Evolutionary conservation across 371 early-diverging fungal genomes (phyloP).

Genomic region (Umbelopsis sp.): DNA sequence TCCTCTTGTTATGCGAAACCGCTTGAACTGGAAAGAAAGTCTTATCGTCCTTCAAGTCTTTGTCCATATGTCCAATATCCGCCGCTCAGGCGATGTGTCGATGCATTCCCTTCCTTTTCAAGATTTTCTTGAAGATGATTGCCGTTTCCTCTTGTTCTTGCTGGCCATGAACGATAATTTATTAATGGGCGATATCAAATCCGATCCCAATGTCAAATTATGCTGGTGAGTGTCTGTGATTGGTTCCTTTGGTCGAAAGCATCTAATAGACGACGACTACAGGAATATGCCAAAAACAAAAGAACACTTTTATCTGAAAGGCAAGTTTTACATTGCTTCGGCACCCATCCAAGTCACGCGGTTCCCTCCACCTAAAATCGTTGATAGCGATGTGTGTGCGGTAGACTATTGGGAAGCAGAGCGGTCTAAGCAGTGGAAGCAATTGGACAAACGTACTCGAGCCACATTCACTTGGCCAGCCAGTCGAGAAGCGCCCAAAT

Average conservation of each 20-base stretch:
- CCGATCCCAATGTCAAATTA: slow-evolving; percentile 57
- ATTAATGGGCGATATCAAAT: slow-evolving; percentile 65
- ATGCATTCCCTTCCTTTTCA: slow-evolving; percentile 56
- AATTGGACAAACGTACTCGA: slow-evolving; percentile 52
- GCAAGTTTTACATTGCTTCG: slow-evolving; percentile 74
- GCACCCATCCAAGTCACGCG: slow-evolving; percentile 76
- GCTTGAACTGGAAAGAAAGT: too few species aligned
- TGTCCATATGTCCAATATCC: slow-evolving; percentile 52
- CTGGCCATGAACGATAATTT: slow-evolving; percentile 63
- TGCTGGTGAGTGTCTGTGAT: slow-evolving; percentile 45
- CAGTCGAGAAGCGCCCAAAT: slow-evolving; percentile 58
- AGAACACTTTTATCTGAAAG: slow-evolving; percentile 69
- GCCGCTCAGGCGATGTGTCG: slow-evolving; percentile 51
- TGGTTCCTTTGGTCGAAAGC: neutral
- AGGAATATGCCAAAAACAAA: slow-evolving; percentile 75
- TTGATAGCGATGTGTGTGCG: slow-evolving; percentile 34
- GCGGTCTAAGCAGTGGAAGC: slow-evolving; percentile 62
- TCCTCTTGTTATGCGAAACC: too few species aligned
- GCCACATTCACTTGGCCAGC: slow-evolving; percentile 78
- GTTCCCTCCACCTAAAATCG: slow-evolving; percentile 64
- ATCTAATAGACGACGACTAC: neutral
- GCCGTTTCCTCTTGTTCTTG: slow-evolving; percentile 54
- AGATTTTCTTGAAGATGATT: slow-evolving; percentile 60
- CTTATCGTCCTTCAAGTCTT: slow-evolving; percentile 30
- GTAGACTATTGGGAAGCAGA: slow-evolving; percentile 76